A percentile compares a stretch with the other conserved stretches of the same genome.
Conservation (phyloP, 2,329 filamentous ascomycete genomes). For the Intubia oerlemansii region DNA sequence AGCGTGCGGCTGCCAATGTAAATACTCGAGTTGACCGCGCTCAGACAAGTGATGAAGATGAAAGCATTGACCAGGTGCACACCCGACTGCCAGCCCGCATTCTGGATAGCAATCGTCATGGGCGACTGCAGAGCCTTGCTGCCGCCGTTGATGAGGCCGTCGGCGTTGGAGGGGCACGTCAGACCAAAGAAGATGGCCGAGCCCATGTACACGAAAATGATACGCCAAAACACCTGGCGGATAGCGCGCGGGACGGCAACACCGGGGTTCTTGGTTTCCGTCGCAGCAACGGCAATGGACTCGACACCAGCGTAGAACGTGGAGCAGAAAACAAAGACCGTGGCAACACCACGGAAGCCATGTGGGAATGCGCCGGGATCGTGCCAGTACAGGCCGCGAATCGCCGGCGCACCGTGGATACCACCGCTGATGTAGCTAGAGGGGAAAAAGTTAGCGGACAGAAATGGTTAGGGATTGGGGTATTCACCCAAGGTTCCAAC, state of each 20-base stretch:
- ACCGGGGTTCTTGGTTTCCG: constrained; percentile 36
- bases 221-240: constrained; percentile 38
- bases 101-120: constrained; percentile 54
- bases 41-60: constrained; percentile 52
- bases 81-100: constrained; percentile 50
- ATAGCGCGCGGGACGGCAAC: constrained; percentile 34
- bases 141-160: constrained; percentile 35
- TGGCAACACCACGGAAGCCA: constrained; percentile 43
- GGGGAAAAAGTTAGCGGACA: too few relatives aligned
- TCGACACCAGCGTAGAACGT: constrained; percentile 51
- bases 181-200: constrained; percentile 56
- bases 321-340: constrained; percentile 47
- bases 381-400: constrained; percentile 54
- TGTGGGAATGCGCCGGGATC: constrained; percentile 47
- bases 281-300: constrained; percentile 39
- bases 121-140: constrained; percentile 47
- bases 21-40: constrained; percentile 52
- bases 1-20: constrained; percentile 60
- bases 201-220: constrained; percentile 44
- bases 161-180: constrained; percentile 47
- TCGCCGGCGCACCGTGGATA: constrained; percentile 33
- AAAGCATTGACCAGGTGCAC: constrained; percentile 62
- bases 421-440: constrained; percentile 49
- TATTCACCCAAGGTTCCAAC: too few relatives aligned
- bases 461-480: too few relatives aligned